These are phyloP conservation scores for Tolypocladium tundrense DNA, from an alignment of 2,329 filamentous ascomycete genomes.

Conservation along the genomic window DNA sequence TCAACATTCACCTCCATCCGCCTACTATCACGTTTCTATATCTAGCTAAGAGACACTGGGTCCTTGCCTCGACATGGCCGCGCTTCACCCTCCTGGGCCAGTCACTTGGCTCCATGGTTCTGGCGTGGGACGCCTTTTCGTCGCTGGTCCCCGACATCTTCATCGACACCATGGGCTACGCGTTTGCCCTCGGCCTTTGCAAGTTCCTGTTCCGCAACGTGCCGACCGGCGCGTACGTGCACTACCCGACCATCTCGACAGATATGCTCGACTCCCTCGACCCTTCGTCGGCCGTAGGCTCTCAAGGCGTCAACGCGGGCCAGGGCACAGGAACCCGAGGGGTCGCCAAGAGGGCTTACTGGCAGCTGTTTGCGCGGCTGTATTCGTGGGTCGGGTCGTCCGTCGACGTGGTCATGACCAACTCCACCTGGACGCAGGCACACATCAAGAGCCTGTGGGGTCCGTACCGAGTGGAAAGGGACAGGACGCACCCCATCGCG, in stretches of 20 bases:
- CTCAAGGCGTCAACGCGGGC: conserved; percentile 72
- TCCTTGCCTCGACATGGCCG: conserved; percentile 80
- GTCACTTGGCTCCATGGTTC: conserved; percentile 74
- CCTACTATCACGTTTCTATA: conserved; percentile 84
- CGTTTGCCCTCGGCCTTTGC: conserved; percentile 74
- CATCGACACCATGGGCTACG: conserved; percentile 96
- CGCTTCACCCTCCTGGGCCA: conserved; percentile 92
- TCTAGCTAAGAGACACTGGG: conserved; percentile 76
- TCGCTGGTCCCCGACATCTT: conserved; percentile 88
- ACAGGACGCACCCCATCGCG: conserved; percentile 44
- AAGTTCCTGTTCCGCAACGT: conserved; percentile 72
- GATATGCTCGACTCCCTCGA: conserved; percentile 88
- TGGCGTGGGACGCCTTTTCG: conserved; percentile 89
- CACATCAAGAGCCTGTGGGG: conserved; percentile 80
- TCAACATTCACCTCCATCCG: conserved; percentile 82
- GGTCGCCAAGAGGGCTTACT: conserved; percentile 67
- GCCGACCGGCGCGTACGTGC: conserved; percentile 86
- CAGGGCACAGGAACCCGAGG: conserved; percentile 65
- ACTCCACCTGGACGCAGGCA: conserved; percentile 84
- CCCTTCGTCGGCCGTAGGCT: conserved; percentile 44
- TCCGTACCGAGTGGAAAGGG: conserved; percentile 35
- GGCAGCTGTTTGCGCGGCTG: conserved; percentile 70
- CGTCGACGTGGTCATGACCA: conserved; percentile 93
- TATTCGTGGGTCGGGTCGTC: conserved; percentile 77
- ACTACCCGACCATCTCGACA: conserved; percentile 96